Conservation (phyloP, 345 rosid species). For the Boechera divaricarpa region DNA sequence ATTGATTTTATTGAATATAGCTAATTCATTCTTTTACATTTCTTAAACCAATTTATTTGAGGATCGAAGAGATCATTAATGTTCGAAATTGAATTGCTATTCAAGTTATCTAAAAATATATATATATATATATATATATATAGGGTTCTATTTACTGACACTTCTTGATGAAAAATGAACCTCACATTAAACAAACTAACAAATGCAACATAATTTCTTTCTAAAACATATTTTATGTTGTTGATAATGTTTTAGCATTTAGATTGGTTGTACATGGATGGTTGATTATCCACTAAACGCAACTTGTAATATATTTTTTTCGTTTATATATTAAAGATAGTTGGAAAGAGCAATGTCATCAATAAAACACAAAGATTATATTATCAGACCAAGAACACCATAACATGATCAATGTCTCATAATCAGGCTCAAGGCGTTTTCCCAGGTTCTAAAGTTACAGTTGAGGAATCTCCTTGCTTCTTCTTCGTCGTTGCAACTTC, state of each 20-base stretch:
- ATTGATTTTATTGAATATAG: too few relatives aligned
- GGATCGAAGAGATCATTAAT: too few relatives aligned
- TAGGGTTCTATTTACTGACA: too few relatives aligned
- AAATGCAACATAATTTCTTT: too few relatives aligned
- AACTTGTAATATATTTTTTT: neutral
- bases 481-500: constrained; percentile 47
- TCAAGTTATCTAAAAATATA: too few relatives aligned
- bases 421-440: constrained; percentile 31
- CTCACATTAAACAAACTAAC: too few relatives aligned
- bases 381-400: constrained; percentile 3
- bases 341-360: neutral
- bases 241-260: too few relatives aligned
- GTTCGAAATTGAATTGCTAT: too few relatives aligned
- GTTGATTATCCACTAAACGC: neutral
- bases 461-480: constrained; percentile 37
- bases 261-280: too few relatives aligned
- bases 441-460: constrained; percentile 6
- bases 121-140: too few relatives aligned
- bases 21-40: neutral
- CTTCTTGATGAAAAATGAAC: too few relatives aligned
- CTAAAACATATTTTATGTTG: too few relatives aligned
- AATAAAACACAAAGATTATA: neutral
- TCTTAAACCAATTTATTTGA: neutral
- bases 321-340: neutral
- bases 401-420: constrained; percentile 17